These are phyloP conservation scores for Anacardium occidentale DNA, from an alignment of 345 rosid species.

Conservation along the genomic window DNA sequence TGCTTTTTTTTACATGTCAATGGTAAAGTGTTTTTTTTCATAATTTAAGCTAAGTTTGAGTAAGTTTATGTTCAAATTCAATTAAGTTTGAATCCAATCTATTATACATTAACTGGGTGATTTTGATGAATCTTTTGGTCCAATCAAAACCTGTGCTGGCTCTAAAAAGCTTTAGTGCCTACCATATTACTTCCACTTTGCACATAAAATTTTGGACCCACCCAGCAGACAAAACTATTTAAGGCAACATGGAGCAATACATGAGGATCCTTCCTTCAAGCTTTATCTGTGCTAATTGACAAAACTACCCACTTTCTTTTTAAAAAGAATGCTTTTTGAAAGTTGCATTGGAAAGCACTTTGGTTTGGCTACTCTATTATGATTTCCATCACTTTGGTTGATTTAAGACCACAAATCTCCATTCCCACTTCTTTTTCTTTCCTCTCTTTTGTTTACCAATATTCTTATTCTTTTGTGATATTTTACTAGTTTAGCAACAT, in stretches of 20 bases:
- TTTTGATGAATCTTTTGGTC: constrained; percentile 6
- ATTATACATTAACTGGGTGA: background rate
- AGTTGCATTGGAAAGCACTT: constrained; percentile 44
- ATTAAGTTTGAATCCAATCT: too few relatives aligned
- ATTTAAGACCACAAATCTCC: constrained; percentile 19
- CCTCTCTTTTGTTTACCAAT: constrained; percentile 5
- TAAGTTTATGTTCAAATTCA: too few relatives aligned
- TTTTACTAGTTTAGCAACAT: background rate
- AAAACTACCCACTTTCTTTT: constrained; percentile 37
- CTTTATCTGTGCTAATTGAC: constrained; percentile 26
- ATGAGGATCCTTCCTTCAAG: constrained; percentile 8
- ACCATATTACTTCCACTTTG: constrained; percentile 23
- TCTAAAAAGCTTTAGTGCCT: constrained; percentile 28
- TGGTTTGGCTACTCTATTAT: constrained; percentile 31
- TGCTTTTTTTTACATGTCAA: background rate
- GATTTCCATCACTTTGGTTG: constrained; percentile 17
- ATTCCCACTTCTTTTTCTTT: constrained; percentile 11
- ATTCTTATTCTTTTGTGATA: constrained; percentile 14
- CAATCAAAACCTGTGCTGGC: constrained; percentile 13
- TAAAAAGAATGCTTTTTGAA: constrained; percentile 30
- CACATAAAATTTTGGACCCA: constrained; percentile 35
- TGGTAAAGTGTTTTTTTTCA: too few relatives aligned
- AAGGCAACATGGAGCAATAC: constrained; percentile 33
- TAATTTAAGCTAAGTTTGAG: too few relatives aligned
- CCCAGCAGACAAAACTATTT: constrained; percentile 34